phyloP scores from a whole-genome alignment of 345 rosid species.

The Heritiera fomes region DNA sequence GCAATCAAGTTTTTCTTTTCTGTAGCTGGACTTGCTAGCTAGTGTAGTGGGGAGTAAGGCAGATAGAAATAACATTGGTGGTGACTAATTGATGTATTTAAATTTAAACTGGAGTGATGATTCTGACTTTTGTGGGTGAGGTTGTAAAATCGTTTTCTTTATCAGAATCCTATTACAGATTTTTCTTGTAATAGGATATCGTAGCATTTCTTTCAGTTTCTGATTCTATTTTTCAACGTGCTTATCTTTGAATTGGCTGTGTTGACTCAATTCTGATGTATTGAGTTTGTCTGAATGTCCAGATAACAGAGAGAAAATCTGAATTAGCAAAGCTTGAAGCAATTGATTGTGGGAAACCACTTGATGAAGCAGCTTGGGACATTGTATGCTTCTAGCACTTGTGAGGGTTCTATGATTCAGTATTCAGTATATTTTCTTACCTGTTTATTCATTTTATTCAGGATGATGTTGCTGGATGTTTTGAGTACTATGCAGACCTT shows the following conservation, averaged over 20 bases:
- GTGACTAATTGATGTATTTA: not conserved
- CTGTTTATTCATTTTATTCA: slow-evolving; percentile 39
- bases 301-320: slow-evolving; percentile 82
- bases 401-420: not conserved
- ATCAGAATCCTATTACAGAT: not conserved
- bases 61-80: not conserved
- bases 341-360: slow-evolving; percentile 88
- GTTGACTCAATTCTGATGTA: not conserved
- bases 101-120: not conserved
- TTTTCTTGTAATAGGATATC: not conserved
- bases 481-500: slow-evolving; percentile 91
- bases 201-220: not conserved
- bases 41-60: not conserved
- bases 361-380: slow-evolving; percentile 93
- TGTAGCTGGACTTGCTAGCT: not conserved
- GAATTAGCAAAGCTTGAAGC: slow-evolving; percentile 84
- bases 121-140: not conserved
- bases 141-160: not conserved
- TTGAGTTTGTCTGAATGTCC: slow-evolving; percentile 28
- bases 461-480: slow-evolving; percentile 99
- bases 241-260: not conserved
- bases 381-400: slow-evolving; percentile 48
- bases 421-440: slow-evolving; percentile 22
- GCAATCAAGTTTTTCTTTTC: not conserved
- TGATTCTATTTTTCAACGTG: not conserved